phyloP scores from a whole-genome alignment of 257 asterid species.

The Ilex asprella region DNA sequence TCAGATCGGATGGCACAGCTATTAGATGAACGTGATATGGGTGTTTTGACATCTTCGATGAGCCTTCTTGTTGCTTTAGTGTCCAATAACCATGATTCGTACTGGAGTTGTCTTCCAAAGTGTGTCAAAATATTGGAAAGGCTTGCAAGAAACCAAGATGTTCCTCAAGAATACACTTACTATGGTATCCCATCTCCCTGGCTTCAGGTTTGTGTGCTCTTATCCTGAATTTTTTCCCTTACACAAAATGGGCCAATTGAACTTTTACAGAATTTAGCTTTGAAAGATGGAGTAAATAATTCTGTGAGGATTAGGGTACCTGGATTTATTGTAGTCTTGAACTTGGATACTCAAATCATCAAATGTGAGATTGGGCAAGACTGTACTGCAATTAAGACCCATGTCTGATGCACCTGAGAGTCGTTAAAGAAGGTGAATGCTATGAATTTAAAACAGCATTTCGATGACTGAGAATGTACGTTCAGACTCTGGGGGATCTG shows the following conservation, averaged over 20 bases:
- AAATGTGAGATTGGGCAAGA: no score
- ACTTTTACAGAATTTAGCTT: no score
- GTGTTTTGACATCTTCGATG: constrained; percentile 95
- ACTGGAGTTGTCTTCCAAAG: constrained; percentile 97
- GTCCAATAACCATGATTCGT: constrained; percentile 87
- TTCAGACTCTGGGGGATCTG: no score
- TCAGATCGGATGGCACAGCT: constrained; percentile 96
- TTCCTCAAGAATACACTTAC: constrained; percentile 97
- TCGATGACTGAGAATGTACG: no score
- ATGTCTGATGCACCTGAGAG: no score
- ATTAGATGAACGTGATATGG: constrained; percentile 97
- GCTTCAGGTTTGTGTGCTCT: constrained; percentile 79
- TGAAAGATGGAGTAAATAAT: no score
- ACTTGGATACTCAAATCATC: no score
- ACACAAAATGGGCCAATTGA: background rate
- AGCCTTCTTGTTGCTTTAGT: constrained; percentile 96
- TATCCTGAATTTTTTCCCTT: constrained; percentile 6
- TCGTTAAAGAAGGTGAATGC: no score
- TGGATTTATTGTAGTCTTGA: no score
- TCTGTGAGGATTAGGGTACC: no score
- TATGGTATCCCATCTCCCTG: constrained; percentile 99
- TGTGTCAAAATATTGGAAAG: constrained; percentile 91
- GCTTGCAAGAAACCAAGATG: constrained; percentile 88
- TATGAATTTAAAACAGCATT: no score
- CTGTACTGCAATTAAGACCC: no score